Evolutionary conservation across 2,329 filamentous ascomycete genomes (phyloP).

Genomic region (Fusarium incarnatum): DNA sequence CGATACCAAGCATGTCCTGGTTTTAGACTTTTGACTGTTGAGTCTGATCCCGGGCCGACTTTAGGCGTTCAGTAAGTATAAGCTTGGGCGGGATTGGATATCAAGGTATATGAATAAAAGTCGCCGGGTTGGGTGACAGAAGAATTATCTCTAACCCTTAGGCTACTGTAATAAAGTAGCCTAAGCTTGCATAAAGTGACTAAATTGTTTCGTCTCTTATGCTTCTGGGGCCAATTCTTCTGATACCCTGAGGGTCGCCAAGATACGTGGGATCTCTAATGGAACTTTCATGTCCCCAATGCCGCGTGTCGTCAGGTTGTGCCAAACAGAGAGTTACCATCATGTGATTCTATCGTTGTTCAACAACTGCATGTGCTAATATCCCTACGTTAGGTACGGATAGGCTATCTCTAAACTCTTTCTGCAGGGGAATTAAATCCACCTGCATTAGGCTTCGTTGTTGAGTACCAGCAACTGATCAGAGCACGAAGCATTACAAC

Average conservation of each 20-base stretch:
- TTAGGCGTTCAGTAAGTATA: not conserved
- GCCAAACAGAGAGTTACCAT: not conserved
- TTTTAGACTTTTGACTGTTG: constrained; percentile 3
- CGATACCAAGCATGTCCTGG: constrained; percentile 1
- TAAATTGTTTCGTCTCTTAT: too few species aligned
- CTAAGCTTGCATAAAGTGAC: too few species aligned
- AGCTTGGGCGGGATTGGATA: not conserved
- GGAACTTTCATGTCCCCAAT: not conserved
- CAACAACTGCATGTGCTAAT: not conserved
- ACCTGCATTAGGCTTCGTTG: not conserved
- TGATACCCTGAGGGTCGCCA: too few species aligned
- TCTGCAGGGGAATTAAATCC: not conserved
- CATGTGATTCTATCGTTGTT: not conserved
- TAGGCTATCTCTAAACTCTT: not conserved
- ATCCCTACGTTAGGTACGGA: not conserved
- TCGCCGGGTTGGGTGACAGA: not conserved
- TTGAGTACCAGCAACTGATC: not conserved
- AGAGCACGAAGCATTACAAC: not conserved
- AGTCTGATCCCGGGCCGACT: constrained; percentile 28
- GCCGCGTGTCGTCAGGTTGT: not conserved
- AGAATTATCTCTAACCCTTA: too few species aligned
- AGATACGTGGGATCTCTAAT: not conserved
- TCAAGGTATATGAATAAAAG: not conserved
- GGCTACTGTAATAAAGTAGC: too few species aligned
- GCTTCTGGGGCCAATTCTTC: too few species aligned